A percentile compares a stretch with the other conserved stretches of the same genome.
Evolutionary conservation across 768 basidiomycete species (phyloP).

Genomic region (Psilocybe sp.): DNA sequence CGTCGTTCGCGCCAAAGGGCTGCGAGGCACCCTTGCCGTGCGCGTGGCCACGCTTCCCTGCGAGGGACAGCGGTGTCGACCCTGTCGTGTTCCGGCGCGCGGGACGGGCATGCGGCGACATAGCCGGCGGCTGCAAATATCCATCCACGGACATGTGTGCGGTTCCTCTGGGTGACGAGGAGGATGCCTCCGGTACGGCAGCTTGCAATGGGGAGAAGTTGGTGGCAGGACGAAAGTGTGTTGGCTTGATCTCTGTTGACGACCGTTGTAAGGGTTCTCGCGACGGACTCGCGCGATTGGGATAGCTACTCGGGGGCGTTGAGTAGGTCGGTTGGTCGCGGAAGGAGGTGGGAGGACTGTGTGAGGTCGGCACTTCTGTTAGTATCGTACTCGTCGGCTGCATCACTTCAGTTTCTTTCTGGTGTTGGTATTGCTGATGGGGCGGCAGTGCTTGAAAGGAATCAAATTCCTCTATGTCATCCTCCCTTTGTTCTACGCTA

Average conservation of each 20-base stretch:
- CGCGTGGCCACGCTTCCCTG: constrained; percentile 9
- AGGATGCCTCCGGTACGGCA: constrained; percentile 11
- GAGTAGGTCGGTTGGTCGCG: background rate
- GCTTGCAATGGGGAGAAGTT: constrained; percentile 14
- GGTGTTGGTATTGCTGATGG: constrained; percentile 14
- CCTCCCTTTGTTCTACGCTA: constrained; percentile 27
- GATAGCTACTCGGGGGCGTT: constrained; percentile 1
- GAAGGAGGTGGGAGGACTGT: background rate
- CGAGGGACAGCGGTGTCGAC: constrained; percentile 30
- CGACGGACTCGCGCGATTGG: background rate
- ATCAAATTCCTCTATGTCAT: constrained; percentile 8
- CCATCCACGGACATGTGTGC: constrained; percentile 32
- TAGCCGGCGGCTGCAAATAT: constrained; percentile 50
- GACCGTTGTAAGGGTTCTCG: constrained; percentile 36
- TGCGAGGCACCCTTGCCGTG: constrained; percentile 27
- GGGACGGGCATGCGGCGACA: constrained; percentile 33
- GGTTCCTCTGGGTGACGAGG: constrained; percentile 19
- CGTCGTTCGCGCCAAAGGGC: constrained; percentile 30
- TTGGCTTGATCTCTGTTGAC: constrained; percentile 49
- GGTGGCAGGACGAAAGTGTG: constrained; percentile 14
- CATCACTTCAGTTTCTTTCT: constrained; percentile 9
- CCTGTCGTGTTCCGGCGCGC: constrained; percentile 73
- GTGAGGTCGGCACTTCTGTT: no score
- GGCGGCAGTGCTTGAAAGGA: background rate
- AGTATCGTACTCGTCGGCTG: background rate